phyloP scores from a whole-genome alignment of 148 eudicot species.

The Talinum fruticosum region DNA sequence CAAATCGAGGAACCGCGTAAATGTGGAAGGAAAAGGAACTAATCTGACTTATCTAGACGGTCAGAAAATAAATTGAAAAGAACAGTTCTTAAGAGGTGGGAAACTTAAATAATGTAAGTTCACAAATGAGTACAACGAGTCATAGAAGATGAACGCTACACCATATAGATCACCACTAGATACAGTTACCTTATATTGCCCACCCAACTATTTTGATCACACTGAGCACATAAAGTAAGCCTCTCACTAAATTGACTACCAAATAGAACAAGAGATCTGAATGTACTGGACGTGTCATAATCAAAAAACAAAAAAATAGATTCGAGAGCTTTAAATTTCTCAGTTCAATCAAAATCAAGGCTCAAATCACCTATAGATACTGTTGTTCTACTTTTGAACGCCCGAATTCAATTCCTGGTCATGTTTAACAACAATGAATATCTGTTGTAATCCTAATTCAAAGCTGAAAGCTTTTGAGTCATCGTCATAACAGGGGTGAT shows the following conservation, averaged over 20 bases:
- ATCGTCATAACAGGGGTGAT: neutral
- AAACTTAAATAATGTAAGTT: neutral
- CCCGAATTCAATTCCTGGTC: neutral
- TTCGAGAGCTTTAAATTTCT: neutral
- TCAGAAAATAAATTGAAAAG: too few species aligned
- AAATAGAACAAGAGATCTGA: neutral
- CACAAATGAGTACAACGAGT: neutral
- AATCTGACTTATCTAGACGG: too few species aligned
- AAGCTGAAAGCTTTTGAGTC: neutral
- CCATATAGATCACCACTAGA: slow-evolving; percentile 4
- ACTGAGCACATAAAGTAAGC: neutral
- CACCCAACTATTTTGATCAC: neutral
- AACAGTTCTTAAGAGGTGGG: neutral
- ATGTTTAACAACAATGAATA: neutral
- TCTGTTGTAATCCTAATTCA: neutral
- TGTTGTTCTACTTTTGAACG: too few species aligned
- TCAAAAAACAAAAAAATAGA: neutral
- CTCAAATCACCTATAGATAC: slow-evolving; percentile 1
- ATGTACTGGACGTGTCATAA: neutral
- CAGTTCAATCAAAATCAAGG: neutral
- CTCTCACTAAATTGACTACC: neutral
- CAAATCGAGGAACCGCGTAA: too few species aligned
- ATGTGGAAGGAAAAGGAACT: too few species aligned
- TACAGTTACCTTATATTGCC: slow-evolving; percentile 8
- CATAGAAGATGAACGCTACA: neutral